These are phyloP conservation scores for Phytopythium aichiense DNA, from an alignment of 352 stramenopile genomes.

Conservation along the genomic window DNA sequence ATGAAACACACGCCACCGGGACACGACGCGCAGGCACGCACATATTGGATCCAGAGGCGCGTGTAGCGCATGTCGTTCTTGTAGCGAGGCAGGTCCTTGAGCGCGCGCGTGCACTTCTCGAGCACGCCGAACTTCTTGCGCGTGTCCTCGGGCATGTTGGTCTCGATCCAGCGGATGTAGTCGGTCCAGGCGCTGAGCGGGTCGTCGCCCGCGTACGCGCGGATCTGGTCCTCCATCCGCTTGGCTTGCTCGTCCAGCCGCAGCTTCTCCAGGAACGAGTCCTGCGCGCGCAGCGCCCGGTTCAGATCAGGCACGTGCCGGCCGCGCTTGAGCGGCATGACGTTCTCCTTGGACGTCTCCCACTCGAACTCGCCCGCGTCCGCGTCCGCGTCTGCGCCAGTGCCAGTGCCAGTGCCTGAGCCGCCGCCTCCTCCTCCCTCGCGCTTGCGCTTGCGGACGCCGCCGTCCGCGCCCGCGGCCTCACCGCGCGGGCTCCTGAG, in stretches of 20 bases:
- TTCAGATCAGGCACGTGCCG: slow-evolving; percentile 81
- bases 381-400: slow-evolving; percentile 6
- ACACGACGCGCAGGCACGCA: slow-evolving; percentile 20
- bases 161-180: slow-evolving; percentile 79
- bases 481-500: not conserved
- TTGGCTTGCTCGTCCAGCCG: slow-evolving; percentile 50
- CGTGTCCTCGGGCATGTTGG: slow-evolving; percentile 80
- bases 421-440: slow-evolving; percentile 4
- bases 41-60: slow-evolving; percentile 86
- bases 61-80: slow-evolving; percentile 80
- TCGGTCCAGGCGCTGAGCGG: slow-evolving; percentile 63
- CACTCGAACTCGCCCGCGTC: slow-evolving; percentile 53
- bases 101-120: slow-evolving; percentile 65
- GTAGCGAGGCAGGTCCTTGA: slow-evolving; percentile 64
- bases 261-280: slow-evolving; percentile 62
- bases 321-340: slow-evolving; percentile 78
- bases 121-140: slow-evolving; percentile 71
- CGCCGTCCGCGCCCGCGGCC: not conserved
- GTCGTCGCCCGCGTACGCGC: slow-evolving; percentile 53
- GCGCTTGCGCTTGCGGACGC: slow-evolving; percentile 21
- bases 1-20: not conserved
- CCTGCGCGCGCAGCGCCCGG: slow-evolving; percentile 49
- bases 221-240: slow-evolving; percentile 41
- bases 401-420: slow-evolving; percentile 2
- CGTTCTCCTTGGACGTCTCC: slow-evolving; percentile 86